A percentile compares a stretch with the other conserved stretches of the same genome.
Evolutionary conservation across 1,284 basidiomycete genomes (phyloP).

Genomic region (Phaffia rhodozyma): DNA sequence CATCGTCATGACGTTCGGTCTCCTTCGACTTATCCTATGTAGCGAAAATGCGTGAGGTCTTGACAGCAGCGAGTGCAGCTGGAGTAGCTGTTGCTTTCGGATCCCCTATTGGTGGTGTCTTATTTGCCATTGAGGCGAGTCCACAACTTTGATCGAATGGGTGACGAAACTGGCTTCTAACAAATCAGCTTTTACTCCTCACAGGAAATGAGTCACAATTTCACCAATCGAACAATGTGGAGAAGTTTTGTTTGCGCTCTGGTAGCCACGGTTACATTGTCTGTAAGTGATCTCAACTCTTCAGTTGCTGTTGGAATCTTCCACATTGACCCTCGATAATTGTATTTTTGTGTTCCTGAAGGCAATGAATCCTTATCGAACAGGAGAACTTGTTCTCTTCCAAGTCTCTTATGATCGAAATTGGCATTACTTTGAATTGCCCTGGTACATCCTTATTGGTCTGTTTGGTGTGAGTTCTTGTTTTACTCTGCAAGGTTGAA

Average conservation of each 20-base stretch:
- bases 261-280: constrained; percentile 88
- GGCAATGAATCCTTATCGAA: constrained; percentile 97
- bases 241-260: constrained; percentile 92
- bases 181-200: neutral
- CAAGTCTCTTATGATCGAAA: constrained; percentile 94
- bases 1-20: constrained; percentile 11
- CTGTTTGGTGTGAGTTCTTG: constrained; percentile 67
- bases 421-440: constrained; percentile 99
- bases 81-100: constrained; percentile 97
- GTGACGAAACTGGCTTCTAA: neutral
- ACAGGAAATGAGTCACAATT: constrained; percentile 94
- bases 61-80: constrained; percentile 91
- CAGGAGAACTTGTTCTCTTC: constrained; percentile 94
- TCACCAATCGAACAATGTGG: constrained; percentile 98
- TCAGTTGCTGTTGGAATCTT: neutral
- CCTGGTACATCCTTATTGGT: constrained; percentile 87
- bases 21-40: constrained; percentile 3
- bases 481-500: neutral
- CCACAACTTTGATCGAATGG: neutral
- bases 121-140: constrained; percentile 59
- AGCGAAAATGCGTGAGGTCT: constrained; percentile 92
- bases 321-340: neutral
- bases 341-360: constrained; percentile 28
- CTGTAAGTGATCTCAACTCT: constrained; percentile 45
- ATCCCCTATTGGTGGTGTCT: constrained; percentile 90